Base-by-base conservation (phyloP, 768 basidiomycete species). In the Pseudohyphozyma bogoriensis region DNA sequence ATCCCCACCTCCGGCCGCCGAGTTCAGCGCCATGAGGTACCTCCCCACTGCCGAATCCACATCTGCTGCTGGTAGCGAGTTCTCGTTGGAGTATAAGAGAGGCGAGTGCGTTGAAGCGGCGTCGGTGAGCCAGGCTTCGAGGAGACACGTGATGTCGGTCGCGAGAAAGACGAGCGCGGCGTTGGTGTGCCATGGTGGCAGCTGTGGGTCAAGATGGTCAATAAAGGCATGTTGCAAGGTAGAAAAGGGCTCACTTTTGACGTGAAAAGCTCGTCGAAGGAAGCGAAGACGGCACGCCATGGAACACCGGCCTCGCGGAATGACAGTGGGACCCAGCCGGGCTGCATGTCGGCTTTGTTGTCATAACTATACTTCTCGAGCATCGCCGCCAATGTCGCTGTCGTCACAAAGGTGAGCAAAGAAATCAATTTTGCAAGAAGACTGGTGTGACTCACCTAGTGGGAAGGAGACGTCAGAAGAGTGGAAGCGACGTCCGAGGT, bases 381-480 rank as follows among this genome's bases (percentile, higher is more conserved):
- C 3, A 89, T 77, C 3, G 81, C 81, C 3, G 87, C 79, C 61
- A 96, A 76, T 62, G 85, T 81, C 63, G 84, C 93, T 95, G 68
- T 8, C 61, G 40, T 22, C 16, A 28, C 32, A 31, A 22, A 46
- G 58, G 57, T 53, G 47, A 44, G 32, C 1, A 15, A 31, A 20
- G 15, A 37, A 4, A 0, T 10, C 12, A 11, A 18, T 45, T n/a
- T 11, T 4, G 36, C 9, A 44, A 60, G 32, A 20, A 44, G 49
- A 45, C 28, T 20, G 42, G 37, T 29, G 32, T 44, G 28, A 74
- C 87, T 71, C 69, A 91, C 90, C 81, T 32, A 91, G 76, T 22
- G 90, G 90, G 74, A 93, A 91, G 13, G 89, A 86, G 60, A 83
- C 83, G 63, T 90, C 88, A 3, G 90, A 93, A 0, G 91, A 89